A percentile compares a stretch with the other conserved stretches of the same genome.
These are phyloP conservation scores for Blastocystis sp. DNA, from an alignment of 352 stramenopile genomes.

Conservation along the genomic window DNA sequence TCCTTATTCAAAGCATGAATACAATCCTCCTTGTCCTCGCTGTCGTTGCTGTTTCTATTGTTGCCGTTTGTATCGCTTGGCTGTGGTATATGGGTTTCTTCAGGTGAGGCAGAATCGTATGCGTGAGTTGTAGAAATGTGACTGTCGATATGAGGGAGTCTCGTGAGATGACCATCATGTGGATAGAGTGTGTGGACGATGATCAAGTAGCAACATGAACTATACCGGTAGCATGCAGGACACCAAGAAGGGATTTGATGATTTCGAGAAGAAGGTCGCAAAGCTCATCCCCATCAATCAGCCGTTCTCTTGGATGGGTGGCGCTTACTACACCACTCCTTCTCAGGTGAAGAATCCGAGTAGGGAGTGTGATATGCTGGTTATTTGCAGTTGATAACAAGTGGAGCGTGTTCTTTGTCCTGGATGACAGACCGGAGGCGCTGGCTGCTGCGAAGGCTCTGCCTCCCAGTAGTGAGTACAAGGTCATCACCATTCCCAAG, in stretches of 20 bases:
- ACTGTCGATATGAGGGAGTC: background rate
- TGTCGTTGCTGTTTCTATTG: conserved; percentile 13
- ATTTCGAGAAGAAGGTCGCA: conserved; percentile 8
- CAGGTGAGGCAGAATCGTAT: background rate
- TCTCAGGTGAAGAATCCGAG: conserved; percentile 7
- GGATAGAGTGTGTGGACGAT: background rate
- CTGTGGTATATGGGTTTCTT: conserved; percentile 50
- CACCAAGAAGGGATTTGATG: background rate
- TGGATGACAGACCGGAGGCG: conserved; percentile 35
- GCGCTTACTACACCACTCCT: conserved; percentile 41
- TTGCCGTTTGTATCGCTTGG: conserved; percentile 1
- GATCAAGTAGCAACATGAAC: conserved; percentile 54
- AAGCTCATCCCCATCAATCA: background rate
- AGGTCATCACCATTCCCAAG: conserved; percentile 44
- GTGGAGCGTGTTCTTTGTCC: conserved; percentile 48
- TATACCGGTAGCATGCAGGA: conserved; percentile 46
- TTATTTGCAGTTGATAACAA: conserved; percentile 43
- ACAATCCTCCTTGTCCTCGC: background rate
- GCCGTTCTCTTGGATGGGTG: conserved; percentile 16
- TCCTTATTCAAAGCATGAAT: no score
- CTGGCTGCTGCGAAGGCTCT: conserved; percentile 7
- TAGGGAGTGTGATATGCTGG: background rate
- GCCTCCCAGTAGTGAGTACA: conserved; percentile 9
- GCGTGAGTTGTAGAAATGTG: conserved; percentile 1
- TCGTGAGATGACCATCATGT: conserved; percentile 57